Conservation (phyloP, 164 flowering plant species). For the Tinospora cordifolia region DNA sequence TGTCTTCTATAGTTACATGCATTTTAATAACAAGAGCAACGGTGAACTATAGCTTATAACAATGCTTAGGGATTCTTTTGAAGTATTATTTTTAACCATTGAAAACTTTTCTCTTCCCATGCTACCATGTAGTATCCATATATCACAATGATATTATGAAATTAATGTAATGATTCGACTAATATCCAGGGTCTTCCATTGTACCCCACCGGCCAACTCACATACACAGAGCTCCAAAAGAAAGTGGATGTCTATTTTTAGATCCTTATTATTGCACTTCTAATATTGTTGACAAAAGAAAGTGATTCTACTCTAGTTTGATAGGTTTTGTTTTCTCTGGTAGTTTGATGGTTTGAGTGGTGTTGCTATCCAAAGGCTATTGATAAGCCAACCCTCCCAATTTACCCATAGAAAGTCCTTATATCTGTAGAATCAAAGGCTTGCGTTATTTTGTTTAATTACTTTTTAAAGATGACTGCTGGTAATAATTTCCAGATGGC, state of each 20-base stretch:
- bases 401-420: too few relatives aligned
- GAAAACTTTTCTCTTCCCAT: neutral
- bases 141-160: neutral
- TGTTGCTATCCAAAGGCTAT: too few relatives aligned
- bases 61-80: neutral
- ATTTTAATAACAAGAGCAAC: too few relatives aligned
- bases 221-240: too few relatives aligned
- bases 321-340: neutral
- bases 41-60: too few relatives aligned
- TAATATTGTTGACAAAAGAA: neutral
- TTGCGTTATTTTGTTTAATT: too few relatives aligned
- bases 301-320: neutral
- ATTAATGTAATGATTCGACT: neutral
- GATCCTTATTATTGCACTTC: neutral
- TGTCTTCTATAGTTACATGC: neutral
- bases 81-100: neutral
- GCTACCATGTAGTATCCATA: neutral
- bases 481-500: conserved; percentile 28
- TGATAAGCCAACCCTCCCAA: too few relatives aligned
- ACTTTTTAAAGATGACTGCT: neutral
- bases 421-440: too few relatives aligned
- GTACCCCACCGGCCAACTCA: too few relatives aligned
- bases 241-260: too few relatives aligned
- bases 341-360: neutral
- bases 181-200: neutral